Evolutionary conservation across 768 basidiomycete genomes (phyloP).

Genomic region (Tubosaeta brunneosetosa): DNA sequence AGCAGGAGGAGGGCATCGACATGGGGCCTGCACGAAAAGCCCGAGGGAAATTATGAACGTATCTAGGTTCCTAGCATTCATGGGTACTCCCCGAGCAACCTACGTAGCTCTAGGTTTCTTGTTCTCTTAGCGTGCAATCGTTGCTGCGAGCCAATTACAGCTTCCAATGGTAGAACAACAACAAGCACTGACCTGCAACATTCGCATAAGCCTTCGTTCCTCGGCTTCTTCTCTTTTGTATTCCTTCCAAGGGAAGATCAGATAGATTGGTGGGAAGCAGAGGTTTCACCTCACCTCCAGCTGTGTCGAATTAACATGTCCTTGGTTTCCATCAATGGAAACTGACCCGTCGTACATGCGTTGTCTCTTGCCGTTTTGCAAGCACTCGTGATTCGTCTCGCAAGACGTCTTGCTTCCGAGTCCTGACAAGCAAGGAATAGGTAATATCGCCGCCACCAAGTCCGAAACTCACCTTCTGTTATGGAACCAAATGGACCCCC

Average conservation of each 20-base stretch:
- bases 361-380: background rate
- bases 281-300: constrained; percentile 1
- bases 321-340: background rate
- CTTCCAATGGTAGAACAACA: background rate
- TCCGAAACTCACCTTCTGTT: background rate
- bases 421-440: background rate
- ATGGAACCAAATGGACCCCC: background rate
- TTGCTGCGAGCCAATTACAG: background rate
- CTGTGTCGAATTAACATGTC: background rate
- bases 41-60: constrained; percentile 13
- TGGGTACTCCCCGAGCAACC: constrained; percentile 7
- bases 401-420: background rate
- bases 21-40: background rate
- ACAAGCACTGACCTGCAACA: constrained; percentile 7
- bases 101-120: constrained; percentile 10
- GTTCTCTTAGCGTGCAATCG: constrained; percentile 3
- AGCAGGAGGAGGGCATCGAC: constrained; percentile 14
- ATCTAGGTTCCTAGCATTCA: background rate
- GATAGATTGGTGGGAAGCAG: background rate
- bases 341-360: background rate
- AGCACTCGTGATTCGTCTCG: background rate
- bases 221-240: constrained; percentile 11
- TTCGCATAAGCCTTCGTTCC: constrained; percentile 10
- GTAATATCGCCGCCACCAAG: background rate
- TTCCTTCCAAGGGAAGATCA: constrained; percentile 2